Conservation (phyloP, 306 rosid species). For the Medicago ruthenica region DNA sequence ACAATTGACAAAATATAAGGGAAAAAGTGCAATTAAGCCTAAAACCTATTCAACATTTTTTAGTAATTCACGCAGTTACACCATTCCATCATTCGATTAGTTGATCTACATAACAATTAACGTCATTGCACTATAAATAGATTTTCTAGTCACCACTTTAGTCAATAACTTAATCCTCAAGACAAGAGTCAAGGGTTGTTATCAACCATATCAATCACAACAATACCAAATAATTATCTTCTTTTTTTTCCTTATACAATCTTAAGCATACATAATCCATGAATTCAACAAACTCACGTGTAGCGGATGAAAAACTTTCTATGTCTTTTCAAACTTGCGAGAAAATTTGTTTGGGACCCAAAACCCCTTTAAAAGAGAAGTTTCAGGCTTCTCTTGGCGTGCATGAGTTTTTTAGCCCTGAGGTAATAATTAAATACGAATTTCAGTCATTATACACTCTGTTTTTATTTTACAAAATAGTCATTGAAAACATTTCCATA, state of each 20-base stretch:
- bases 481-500: background rate
- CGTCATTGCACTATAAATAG: slow-evolving; percentile 20
- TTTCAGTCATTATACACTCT: background rate
- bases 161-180: background rate
- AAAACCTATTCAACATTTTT: background rate
- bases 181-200: background rate
- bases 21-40: no score
- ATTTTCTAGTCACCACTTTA: slow-evolving; percentile 11
- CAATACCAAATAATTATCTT: slow-evolving; percentile 14
- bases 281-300: slow-evolving; percentile 41
- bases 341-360: background rate
- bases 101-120: background rate
- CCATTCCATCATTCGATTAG: background rate
- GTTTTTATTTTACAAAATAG: no score
- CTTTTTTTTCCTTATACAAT: background rate
- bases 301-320: slow-evolving; percentile 24
- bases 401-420: slow-evolving; percentile 51
- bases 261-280: slow-evolving; percentile 5
- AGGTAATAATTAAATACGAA: slow-evolving; percentile 45
- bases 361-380: slow-evolving; percentile 31
- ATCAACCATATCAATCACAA: background rate
- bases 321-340: slow-evolving; percentile 20
- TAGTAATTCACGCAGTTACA: slow-evolving; percentile 23
- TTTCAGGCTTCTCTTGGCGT: slow-evolving; percentile 53
- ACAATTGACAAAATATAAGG: no score